Conservation (phyloP, 2,329 filamentous ascomycete genomes). For the Colletotrichum ledebouriae region DNA sequence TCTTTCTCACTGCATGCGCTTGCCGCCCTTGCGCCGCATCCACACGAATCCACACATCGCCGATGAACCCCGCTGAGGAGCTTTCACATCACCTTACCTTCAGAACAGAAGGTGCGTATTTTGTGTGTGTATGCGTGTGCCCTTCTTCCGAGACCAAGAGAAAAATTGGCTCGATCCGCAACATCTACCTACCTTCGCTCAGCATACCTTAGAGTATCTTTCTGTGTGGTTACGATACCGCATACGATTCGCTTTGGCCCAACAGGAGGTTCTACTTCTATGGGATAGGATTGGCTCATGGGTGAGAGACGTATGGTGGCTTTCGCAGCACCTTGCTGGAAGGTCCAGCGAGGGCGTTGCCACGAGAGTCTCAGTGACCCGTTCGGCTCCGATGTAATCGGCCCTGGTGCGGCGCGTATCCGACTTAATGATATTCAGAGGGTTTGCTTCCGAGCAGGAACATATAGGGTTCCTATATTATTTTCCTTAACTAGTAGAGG, state of each 20-base stretch:
- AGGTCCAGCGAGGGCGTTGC: too few species aligned
- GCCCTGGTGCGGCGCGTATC: too few species aligned
- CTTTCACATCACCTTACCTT: not conserved
- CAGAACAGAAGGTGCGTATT: conserved; percentile 5
- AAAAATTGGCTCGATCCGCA: not conserved
- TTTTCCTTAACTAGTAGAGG: too few species aligned
- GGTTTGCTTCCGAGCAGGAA: too few species aligned
- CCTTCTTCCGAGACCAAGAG: conserved; percentile 3
- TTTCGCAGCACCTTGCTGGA: too few species aligned
- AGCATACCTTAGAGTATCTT: not conserved
- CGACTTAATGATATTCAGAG: too few species aligned
- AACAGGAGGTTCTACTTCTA: conserved; percentile 34
- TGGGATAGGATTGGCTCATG: conserved; percentile 41
- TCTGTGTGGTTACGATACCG: conserved; percentile 2
- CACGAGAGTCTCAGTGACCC: too few species aligned
- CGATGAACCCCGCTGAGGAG: conserved; percentile 17
- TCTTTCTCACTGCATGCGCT: not conserved
- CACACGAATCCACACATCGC: not conserved
- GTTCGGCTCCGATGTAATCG: too few species aligned
- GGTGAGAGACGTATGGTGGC: too few species aligned
- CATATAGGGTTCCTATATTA: too few species aligned
- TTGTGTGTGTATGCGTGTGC: conserved; percentile 9
- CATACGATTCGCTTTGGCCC: conserved; percentile 15
- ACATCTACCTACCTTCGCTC: not conserved
- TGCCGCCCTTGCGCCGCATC: conserved; percentile 22